Evolutionary conservation across 2,329 filamentous ascomycete genomes (phyloP), one percentile per base, ranked within the genome.

Genomic region (Penicillium sp.): DNA sequence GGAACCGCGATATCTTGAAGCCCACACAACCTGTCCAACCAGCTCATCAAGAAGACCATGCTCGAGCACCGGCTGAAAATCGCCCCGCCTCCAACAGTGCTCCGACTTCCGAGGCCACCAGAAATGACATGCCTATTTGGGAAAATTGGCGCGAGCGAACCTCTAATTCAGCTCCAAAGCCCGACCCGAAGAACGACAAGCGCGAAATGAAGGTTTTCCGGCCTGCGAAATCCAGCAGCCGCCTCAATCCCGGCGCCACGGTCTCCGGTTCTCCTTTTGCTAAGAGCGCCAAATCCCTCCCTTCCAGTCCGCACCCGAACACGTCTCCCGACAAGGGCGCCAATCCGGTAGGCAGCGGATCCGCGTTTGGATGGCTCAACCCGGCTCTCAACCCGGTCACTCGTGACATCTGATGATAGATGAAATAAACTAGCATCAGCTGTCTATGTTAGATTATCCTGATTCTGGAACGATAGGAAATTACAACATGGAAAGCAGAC

Each of bases 341-440:
- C 31, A 97, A 97, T 68, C 93, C 94, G 0, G 84, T 96, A 16
- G 93, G 93, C 8, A 90, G 90, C n/a, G 93, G 90, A 13, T 94
- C 91, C 55, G 93, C 93, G 2, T 97, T 97, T 77, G 88, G 90
- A 11, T 97, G 92, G 92, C 87, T 97, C 79, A 93, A 89, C 59
- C 63, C 72, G 18, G 63, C 64, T 11, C 71, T 47, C 63, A 65
- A 43, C 53, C 46, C n/a, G 58, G 48, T 6, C 34, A 36, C 34
- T 36, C 55, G 42, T 53, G 32, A 47, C 49, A 22, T 57, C 53
- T 52, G 60, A 54, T 42, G 52, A 58, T 62, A 64, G 63, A 56
- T 68, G 63, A 61, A 64, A 66, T 36, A 65, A 1, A 62, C 63
- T 61, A 68, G 59, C 47, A 31, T n/a, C 47, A 52, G 39, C 8